These are phyloP conservation scores for Diplodia corticola DNA, from an alignment of 2,329 filamentous ascomycete species.

Conservation along the genomic window DNA sequence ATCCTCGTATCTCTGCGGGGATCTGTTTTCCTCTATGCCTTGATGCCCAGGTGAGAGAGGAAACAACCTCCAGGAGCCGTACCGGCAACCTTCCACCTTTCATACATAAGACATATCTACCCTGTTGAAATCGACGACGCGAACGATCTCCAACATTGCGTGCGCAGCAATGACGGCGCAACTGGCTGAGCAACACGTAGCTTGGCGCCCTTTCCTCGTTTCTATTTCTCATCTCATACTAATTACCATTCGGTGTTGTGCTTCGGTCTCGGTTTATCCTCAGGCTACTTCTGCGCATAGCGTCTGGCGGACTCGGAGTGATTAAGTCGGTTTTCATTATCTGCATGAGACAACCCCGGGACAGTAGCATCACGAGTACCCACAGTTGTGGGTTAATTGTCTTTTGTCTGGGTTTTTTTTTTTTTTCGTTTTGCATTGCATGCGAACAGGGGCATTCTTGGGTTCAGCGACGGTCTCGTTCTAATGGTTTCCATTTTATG, in stretches of 20 bases:
- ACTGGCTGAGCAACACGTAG: background rate
- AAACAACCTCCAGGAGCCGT: background rate
- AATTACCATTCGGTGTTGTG: slow-evolving; percentile 1
- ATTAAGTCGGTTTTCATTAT: slow-evolving; percentile 6
- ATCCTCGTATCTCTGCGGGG: background rate
- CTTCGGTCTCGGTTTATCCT: slow-evolving; percentile 8
- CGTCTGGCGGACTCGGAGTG: slow-evolving; percentile 18
- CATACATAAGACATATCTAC: background rate
- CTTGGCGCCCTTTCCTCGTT: background rate
- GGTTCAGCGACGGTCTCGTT: slow-evolving; percentile 2
- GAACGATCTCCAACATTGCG: background rate
- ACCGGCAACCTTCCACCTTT: background rate
- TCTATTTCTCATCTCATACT: background rate
- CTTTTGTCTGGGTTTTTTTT: background rate
- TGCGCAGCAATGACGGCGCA: background rate
- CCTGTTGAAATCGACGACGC: background rate
- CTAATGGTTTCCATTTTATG: background rate
- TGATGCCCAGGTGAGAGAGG: background rate
- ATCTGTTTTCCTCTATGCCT: background rate
- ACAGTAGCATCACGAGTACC: slow-evolving; percentile 17
- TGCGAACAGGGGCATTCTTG: slow-evolving; percentile 5
- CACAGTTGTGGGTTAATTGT: background rate
- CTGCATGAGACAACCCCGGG: slow-evolving; percentile 17
- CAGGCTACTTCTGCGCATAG: slow-evolving; percentile 17
- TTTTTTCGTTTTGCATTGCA: slow-evolving; percentile 2